Conservation (phyloP, 495 filamentous ascomycete genomes). For the Aspergillus ellipticus region DNA sequence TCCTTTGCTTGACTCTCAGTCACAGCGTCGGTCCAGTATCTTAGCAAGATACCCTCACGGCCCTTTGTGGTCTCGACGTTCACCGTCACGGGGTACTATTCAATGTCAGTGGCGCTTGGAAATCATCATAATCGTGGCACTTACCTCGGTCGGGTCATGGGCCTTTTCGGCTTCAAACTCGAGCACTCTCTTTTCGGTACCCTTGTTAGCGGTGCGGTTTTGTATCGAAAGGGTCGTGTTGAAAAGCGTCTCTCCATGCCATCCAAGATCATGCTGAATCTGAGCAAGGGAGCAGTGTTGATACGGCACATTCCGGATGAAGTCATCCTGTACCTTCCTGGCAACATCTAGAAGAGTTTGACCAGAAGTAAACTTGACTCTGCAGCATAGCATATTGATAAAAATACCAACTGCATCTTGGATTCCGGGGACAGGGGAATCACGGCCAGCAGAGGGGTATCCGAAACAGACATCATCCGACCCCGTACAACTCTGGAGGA, state of each 20-base stretch:
- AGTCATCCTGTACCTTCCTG: constrained; percentile 45
- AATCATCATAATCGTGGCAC: neutral
- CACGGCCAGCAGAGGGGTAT: constrained; percentile 47
- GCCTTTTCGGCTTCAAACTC: constrained; percentile 38
- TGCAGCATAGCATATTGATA: constrained; percentile 56
- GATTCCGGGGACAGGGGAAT: constrained; percentile 47
- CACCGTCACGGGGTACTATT: constrained; percentile 45
- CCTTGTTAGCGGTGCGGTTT: constrained; percentile 36
- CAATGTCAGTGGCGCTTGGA: neutral
- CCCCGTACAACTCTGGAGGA: constrained; percentile 48
- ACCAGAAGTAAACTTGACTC: constrained; percentile 34
- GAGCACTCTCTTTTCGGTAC: constrained; percentile 31
- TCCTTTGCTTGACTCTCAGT: constrained; percentile 36
- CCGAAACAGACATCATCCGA: constrained; percentile 59
- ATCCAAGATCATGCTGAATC: constrained; percentile 53
- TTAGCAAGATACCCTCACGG: constrained; percentile 43
- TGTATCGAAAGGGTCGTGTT: constrained; percentile 58
- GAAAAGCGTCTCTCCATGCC: constrained; percentile 49
- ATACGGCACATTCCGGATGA: constrained; percentile 44
- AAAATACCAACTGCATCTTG: constrained; percentile 53
- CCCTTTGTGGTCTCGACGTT: constrained; percentile 44
- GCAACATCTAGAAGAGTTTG: constrained; percentile 40
- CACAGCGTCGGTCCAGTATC: constrained; percentile 46
- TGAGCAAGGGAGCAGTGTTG: constrained; percentile 52
- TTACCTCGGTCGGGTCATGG: constrained; percentile 48